Base-by-base conservation (phyloP, 1,139 yeast genomes). In the Pichia sp. region DNA sequence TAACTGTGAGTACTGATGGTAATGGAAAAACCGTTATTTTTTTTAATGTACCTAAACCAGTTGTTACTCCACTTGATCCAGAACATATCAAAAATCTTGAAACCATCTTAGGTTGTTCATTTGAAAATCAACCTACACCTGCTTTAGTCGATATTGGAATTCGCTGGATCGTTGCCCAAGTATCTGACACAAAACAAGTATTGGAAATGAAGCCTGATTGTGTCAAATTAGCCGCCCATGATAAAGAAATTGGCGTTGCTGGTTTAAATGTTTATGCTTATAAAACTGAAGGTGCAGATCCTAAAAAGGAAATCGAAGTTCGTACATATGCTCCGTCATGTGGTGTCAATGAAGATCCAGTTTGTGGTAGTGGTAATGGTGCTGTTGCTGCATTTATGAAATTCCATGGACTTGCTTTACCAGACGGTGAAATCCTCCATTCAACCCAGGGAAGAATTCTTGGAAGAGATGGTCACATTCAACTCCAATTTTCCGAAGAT, bases 311-410 rank as follows among this genome's bases (percentile, higher is more conserved):
- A 10, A 35, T 15, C 45, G 69, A 64, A 49, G 50, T 59, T 42
- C 62, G 78, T 47, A 69, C 71, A 11, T 68, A 72, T 50, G 69
- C 69, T 3, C 47, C 47, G 10, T 9, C 38, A 4, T 29, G 37
- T 19, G 67, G 65, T 10, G 62, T 64, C 1, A 35, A 50, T 19
- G 78, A 73, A 46, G 78, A 72, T 51, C 76, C 77, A 2, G 78
- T 70, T 4, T 72, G 78, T 54, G 78, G 78, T 4, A 64, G 71
- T 47, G 78, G 77, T 11, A 63, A 70, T 11, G 72, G 64, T 40
- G 35, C 43, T 33, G 42, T 38, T 4, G 36, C 42, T 15, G 28
- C 42, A 11, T 42, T 42, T 7, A 24, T 42, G 9, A 29, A 34
- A 9, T 16, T 22, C 11, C 30, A 33, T 27, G 29, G 27, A 6